Percentiles rank a stretch among this genome's conserved stretches.
These are phyloP conservation scores for Epichloe sp. DNA, from an alignment of 2,329 filamentous ascomycete species.

Conservation along the genomic window DNA sequence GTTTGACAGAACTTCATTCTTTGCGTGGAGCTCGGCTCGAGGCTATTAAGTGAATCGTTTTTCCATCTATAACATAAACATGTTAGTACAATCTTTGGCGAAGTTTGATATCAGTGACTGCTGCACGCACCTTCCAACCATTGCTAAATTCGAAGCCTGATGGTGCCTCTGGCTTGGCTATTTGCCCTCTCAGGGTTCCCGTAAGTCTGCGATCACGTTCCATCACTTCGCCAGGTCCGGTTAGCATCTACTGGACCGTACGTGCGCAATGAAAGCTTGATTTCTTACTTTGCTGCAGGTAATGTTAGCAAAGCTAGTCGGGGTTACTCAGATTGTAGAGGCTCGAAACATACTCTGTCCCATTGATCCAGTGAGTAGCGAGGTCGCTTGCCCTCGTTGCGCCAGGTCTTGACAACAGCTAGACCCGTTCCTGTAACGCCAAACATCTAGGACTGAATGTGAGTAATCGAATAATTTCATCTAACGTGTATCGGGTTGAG, in stretches of 20 bases:
- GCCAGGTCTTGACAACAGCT: conserved; percentile 40
- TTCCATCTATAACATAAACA: conserved; percentile 31
- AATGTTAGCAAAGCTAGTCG: conserved; percentile 15
- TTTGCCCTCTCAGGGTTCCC: conserved; percentile 44
- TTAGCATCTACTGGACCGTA: conserved; percentile 5
- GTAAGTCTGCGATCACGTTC: conserved; percentile 49
- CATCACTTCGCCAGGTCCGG: conserved; percentile 42
- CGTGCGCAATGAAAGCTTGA: background rate
- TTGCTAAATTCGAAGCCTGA: conserved; percentile 50
- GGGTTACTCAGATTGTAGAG: background rate
- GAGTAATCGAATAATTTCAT: background rate
- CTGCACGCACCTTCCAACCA: conserved; percentile 43
- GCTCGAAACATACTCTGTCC: conserved; percentile 39
- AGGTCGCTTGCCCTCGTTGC: conserved; percentile 47
- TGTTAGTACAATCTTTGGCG: conserved; percentile 2
- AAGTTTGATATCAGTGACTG: background rate
- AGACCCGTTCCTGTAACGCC: conserved; percentile 45
- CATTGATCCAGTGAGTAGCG: conserved; percentile 49
- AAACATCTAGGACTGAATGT: conserved; percentile 41
- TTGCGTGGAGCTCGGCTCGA: background rate
- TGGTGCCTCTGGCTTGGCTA: conserved; percentile 40
- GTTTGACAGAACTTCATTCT: background rate
- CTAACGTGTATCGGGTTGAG: conserved; percentile 3
- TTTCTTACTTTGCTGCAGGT: conserved; percentile 39
- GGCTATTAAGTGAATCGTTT: conserved; percentile 33